phyloP scores from a whole-genome alignment of 1,139 yeast genomes.

The Yamadazyma mexicana region DNA sequence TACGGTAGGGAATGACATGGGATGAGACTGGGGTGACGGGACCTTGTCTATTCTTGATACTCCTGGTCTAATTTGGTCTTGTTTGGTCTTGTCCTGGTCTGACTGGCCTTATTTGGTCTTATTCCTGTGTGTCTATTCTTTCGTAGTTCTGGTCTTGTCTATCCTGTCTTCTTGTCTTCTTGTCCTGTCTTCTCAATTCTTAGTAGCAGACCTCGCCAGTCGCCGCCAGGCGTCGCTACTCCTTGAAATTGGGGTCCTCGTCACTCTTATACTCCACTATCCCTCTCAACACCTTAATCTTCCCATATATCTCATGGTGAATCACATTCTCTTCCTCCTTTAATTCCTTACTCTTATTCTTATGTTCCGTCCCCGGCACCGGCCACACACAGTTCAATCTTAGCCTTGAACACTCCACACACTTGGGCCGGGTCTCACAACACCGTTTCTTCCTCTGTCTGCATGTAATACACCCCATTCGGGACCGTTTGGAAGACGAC shows the following conservation, averaged over 20 bases:
- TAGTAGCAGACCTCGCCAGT: no score
- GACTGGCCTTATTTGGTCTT: no score
- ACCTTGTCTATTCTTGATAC: no score
- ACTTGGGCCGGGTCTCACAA: constrained; percentile 43
- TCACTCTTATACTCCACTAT: constrained; percentile 48
- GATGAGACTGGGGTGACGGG: no score
- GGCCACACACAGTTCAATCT: constrained; percentile 53
- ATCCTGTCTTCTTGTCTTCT: no score
- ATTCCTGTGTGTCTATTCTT: no score
- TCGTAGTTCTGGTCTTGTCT: no score
- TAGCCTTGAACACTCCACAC: constrained; percentile 43
- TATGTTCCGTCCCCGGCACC: constrained; percentile 48
- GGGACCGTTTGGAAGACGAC: constrained; percentile 34
- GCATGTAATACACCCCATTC: constrained; percentile 51
- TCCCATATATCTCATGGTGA: constrained; percentile 55
- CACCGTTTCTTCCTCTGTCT: constrained; percentile 48
- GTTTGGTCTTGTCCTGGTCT: no score
- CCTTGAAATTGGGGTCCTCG: constrained; percentile 11
- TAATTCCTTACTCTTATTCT: constrained; percentile 49
- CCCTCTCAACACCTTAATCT: constrained; percentile 61
- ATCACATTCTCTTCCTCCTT: constrained; percentile 48
- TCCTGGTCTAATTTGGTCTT: no score
- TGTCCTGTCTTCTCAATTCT: no score
- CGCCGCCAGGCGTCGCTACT: no score
- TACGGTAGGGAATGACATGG: no score